Evolutionary conservation across 2,329 filamentous ascomycete genomes (phyloP), one percentile per base, ranked within the genome.

Genomic region (Aspergillus sp.): DNA sequence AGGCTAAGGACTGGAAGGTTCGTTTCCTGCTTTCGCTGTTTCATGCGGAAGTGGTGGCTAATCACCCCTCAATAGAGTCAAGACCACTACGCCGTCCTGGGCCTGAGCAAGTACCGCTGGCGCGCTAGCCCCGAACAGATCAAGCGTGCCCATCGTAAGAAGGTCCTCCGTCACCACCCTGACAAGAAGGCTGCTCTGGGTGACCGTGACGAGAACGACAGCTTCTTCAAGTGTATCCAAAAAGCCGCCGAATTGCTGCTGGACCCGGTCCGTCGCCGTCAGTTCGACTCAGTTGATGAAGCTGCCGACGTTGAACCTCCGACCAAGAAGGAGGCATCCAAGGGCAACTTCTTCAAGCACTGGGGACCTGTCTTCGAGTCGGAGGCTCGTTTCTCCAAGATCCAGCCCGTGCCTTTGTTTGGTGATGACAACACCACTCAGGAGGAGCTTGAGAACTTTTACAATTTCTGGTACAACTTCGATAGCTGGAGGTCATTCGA

Each of bases 181-280:
- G 93, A 98, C 71, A 98, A 98, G 84, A 94, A 94, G 76, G 93
- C 94, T 10, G 93, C 93, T 29, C 80, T 84, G 42, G 93, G 93
- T 52, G 80, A 81, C 61, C 80, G 81, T 58, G 90, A 97, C 62
- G 91, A 74, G 60, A 71, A 96, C 71, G 93, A 98, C 71, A 88
- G 86, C 69, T 98, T 98, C 79, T 98, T 98, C 85, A 98, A 98
- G 80, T 98, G 94, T 73, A 98, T 98, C 70, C 94, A 98, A 70
- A 96, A 96, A 73, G 93, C 93, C 48, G 91, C 86, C 60, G 93
- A 98, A 63, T 80, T 97, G 44, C 85, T 98, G 12, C 80, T 88
- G 46, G 93, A 98, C 74, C 93, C 93, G 44, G 78, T 83, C 68
- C 94, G 88, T 75, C 87, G 93, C 52, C 84, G 90, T 49, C 93